phyloP scores from a whole-genome alignment of 176 grass and related monocot genomes.

The Lolium rigidum region DNA sequence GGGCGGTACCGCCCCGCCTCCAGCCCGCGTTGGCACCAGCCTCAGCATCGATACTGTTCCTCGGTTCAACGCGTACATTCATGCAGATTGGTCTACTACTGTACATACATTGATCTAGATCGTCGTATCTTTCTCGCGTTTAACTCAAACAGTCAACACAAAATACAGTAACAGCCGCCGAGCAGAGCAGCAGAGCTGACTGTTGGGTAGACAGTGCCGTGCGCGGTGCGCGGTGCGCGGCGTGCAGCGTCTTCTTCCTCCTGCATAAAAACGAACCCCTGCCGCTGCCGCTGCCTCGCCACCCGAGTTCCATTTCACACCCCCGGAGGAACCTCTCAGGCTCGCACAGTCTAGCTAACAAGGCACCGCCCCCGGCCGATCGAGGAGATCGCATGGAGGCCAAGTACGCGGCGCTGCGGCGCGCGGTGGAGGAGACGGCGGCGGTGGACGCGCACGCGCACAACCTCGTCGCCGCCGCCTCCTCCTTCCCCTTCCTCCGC shows the following conservation, averaged over 20 bases:
- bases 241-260: not conserved
- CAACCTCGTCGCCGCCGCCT: constrained; percentile 64
- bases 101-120: too few relatives aligned
- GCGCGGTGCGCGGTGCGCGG: not conserved
- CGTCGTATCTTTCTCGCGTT: too few relatives aligned
- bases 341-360: constrained; percentile 19
- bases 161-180: not conserved
- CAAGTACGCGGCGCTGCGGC: constrained; percentile 65
- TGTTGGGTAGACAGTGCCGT: not conserved
- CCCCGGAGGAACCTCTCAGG: not conserved
- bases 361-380: not conserved
- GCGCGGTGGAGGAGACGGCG: constrained; percentile 58
- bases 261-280: not conserved
- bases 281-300: not conserved
- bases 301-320: not conserved
- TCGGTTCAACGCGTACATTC: too few relatives aligned
- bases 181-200: not conserved
- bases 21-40: too few relatives aligned
- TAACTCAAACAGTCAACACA: too few relatives aligned
- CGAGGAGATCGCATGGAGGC: constrained; percentile 45
- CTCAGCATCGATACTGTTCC: too few relatives aligned
- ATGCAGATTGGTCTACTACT: too few relatives aligned
- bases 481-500: constrained; percentile 75
- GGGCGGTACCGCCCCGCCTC: too few relatives aligned
- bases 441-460: constrained; percentile 92